phyloP scores from a whole-genome alignment of 73 alveolate genomes.

The Symbiodinium pilosum region DNA sequence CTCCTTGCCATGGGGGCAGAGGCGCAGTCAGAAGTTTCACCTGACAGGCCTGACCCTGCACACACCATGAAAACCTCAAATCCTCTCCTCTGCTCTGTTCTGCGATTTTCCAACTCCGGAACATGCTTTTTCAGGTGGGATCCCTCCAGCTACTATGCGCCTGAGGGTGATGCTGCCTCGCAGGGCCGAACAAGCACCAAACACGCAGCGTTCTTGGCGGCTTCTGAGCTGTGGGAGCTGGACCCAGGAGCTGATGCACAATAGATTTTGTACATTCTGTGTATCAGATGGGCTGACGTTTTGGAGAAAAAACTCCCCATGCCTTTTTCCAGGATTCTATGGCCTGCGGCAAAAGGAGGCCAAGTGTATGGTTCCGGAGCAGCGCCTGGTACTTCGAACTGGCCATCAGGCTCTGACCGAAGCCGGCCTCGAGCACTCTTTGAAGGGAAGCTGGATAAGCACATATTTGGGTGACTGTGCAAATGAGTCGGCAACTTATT shows the following conservation, averaged over 20 bases:
- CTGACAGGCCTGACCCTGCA: conserved; percentile 71
- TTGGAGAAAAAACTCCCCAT: too few species aligned
- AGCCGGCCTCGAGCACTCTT: neutral
- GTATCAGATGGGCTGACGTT: too few species aligned
- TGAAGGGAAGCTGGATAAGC: conserved; percentile 1
- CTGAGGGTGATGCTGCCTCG: neutral
- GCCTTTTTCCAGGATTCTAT: neutral
- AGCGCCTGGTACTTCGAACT: conserved; percentile 55
- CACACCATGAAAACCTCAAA: too few species aligned
- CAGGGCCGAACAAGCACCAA: conserved; percentile 54
- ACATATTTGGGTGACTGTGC: conserved; percentile 70
- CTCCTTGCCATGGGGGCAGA: conserved; percentile 48
- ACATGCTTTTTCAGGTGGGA: too few species aligned
- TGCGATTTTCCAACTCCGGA: too few species aligned
- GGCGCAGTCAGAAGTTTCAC: conserved; percentile 80
- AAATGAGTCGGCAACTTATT: conserved; percentile 33
- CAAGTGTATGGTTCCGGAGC: conserved; percentile 44
- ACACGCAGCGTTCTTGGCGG: conserved; percentile 56
- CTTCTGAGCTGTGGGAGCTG: conserved; percentile 10
- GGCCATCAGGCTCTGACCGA: conserved; percentile 28
- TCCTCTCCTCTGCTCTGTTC: too few species aligned
- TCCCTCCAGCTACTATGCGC: conserved; percentile 22
- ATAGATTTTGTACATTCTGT: too few species aligned
- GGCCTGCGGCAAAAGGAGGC: conserved; percentile 26
- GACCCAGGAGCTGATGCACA: neutral